Evolutionary conservation across 2,329 filamentous ascomycete genomes (phyloP).

Genomic region (Ceratocystis colombiana): DNA sequence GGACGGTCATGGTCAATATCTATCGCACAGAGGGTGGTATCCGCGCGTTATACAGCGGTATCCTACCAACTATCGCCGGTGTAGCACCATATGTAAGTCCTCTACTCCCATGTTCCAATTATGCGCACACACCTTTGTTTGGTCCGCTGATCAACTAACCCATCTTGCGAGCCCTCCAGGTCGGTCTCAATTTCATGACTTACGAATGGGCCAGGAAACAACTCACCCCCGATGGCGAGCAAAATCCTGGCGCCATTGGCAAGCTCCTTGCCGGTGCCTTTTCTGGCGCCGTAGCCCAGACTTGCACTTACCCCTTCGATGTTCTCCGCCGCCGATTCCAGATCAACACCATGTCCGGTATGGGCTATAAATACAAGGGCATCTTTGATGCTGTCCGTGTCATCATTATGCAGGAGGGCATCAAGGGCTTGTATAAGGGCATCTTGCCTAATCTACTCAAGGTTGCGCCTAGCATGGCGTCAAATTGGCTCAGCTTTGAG

Average conservation of each 20-base stretch:
- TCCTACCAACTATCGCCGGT: slow-evolving; percentile 84
- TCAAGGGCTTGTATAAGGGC: slow-evolving; percentile 85
- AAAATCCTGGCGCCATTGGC: slow-evolving; percentile 65
- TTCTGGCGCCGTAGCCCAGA: slow-evolving; percentile 93
- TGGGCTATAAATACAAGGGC: slow-evolving; percentile 91
- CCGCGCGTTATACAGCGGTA: slow-evolving; percentile 80
- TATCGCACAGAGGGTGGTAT: slow-evolving; percentile 85
- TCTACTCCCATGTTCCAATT: not conserved
- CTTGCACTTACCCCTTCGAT: slow-evolving; percentile 97
- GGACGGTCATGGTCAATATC: slow-evolving; percentile 69
- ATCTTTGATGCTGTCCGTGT: slow-evolving; percentile 72
- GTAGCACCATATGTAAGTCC: slow-evolving; percentile 77
- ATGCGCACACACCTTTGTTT: not conserved
- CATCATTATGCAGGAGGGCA: slow-evolving; percentile 74
- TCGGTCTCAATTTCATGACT: slow-evolving; percentile 96
- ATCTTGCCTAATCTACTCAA: slow-evolving; percentile 92
- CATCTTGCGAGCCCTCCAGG: slow-evolving; percentile 38
- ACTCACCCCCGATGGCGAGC: slow-evolving; percentile 77
- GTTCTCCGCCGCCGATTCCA: slow-evolving; percentile 90
- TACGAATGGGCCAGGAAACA: slow-evolving; percentile 81
- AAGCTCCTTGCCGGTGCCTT: slow-evolving; percentile 86
- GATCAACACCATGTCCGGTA: slow-evolving; percentile 97
- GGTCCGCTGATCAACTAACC: not conserved
- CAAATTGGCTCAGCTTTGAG: slow-evolving; percentile 96
- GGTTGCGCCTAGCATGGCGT: slow-evolving; percentile 96